These are phyloP conservation scores for Globisporangium uncinulatum DNA, from an alignment of 352 stramenopile genomes.

Conservation along the genomic window DNA sequence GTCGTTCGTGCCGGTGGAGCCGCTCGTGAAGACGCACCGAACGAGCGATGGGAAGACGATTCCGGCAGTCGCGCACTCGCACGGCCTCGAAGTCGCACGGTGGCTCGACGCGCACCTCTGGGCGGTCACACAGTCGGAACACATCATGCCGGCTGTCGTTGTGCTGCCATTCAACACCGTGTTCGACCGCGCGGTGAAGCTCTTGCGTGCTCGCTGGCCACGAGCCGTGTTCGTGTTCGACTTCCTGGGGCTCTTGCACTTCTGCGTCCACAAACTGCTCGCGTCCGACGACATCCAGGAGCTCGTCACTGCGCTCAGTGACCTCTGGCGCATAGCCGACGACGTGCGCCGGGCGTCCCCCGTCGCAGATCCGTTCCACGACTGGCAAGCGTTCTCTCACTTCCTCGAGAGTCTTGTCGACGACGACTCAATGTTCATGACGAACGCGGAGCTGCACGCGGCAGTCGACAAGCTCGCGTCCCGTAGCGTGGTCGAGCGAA, in stretches of 20 bases:
- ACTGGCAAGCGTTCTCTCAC: constrained; percentile 25
- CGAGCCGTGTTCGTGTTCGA: constrained; percentile 32
- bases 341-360: constrained; percentile 11
- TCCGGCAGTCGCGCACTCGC: constrained; percentile 20
- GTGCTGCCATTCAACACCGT: constrained; percentile 35
- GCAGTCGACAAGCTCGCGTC: constrained; percentile 33
- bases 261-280: constrained; percentile 37
- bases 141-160: constrained; percentile 32
- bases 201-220: constrained; percentile 35
- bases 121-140: constrained; percentile 19
- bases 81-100: constrained; percentile 52
- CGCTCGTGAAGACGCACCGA: constrained; percentile 20
- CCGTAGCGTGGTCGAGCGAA: constrained; percentile 29
- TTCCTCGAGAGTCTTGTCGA: constrained; percentile 38
- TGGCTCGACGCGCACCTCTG: constrained; percentile 35
- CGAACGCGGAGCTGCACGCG: constrained; percentile 20
- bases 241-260: constrained; percentile 44
- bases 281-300: constrained; percentile 26
- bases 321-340: constrained; percentile 27
- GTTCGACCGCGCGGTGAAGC: constrained; percentile 28
- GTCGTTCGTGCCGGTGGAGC: constrained; percentile 20
- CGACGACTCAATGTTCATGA: constrained; percentile 17
- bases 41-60: not conserved
- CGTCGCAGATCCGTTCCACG: constrained; percentile 21
- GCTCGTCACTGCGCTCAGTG: constrained; percentile 27